Percentiles rank a stretch among this genome's conserved stretches.
phyloP scores from a whole-genome alignment of 345 rosid genomes.

The Anacardium occidentale region DNA sequence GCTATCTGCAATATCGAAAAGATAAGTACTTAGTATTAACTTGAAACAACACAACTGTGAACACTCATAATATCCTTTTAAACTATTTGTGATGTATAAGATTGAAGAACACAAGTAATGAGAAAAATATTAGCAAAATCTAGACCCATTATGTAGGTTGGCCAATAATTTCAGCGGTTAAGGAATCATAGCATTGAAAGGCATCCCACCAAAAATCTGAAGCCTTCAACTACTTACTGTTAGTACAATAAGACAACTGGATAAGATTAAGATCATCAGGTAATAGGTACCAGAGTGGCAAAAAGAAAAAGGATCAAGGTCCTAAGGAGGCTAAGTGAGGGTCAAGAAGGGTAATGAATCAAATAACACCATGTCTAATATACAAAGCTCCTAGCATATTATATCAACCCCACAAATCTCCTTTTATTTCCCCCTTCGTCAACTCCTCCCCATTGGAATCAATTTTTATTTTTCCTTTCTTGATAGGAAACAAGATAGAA shows the following conservation, averaged over 20 bases:
- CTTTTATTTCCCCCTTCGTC: no score
- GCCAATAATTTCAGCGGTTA: neutral
- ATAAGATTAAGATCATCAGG: neutral
- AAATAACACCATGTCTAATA: neutral
- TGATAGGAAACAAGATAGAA: no score
- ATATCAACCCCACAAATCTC: no score
- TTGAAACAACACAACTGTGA: neutral
- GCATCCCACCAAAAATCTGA: neutral
- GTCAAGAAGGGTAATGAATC: neutral
- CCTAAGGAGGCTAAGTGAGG: neutral
- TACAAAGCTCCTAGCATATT: neutral
- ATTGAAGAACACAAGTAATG: no score
- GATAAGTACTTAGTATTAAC: neutral
- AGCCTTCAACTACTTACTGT: no score
- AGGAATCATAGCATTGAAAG: neutral
- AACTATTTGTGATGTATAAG: neutral
- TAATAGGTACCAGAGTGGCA: neutral
- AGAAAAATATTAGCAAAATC: no score
- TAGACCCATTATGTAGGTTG: no score
- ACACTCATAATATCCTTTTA: neutral
- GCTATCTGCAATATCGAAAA: constrained; percentile 58
- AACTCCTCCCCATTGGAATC: no score
- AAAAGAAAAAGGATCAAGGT: no score
- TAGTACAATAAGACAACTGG: neutral
- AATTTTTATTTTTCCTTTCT: no score